A percentile compares a stretch with the other conserved stretches of the same genome.
phyloP scores from a whole-genome alignment of 2,329 filamentous ascomycete species.

The Aaosphaeria arxii region DNA sequence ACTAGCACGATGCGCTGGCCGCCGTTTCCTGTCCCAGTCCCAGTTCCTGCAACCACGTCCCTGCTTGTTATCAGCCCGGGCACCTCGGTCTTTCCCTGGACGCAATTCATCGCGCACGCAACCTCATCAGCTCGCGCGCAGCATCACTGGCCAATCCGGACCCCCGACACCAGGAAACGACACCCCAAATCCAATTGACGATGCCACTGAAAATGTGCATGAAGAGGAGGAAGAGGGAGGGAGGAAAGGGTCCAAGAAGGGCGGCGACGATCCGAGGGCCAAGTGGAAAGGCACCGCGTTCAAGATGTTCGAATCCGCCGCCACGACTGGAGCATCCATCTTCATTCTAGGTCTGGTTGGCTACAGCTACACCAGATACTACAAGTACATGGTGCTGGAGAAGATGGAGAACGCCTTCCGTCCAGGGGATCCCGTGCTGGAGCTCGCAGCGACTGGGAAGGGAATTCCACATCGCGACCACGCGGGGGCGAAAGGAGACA shows the following conservation, averaged over 20 bases:
- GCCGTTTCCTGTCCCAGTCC: constrained; percentile 14
- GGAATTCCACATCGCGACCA: constrained; percentile 28
- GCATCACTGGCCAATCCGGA: constrained; percentile 33
- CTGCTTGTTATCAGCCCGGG: constrained; percentile 23
- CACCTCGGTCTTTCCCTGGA: constrained; percentile 6
- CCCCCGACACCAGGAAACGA: constrained; percentile 36
- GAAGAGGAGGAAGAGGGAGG: not conserved
- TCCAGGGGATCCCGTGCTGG: constrained; percentile 86
- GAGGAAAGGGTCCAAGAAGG: constrained; percentile 2
- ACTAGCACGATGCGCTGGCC: constrained; percentile 13
- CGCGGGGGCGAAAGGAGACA: constrained; percentile 4
- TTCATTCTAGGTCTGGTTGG: constrained; percentile 46
- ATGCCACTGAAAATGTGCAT: constrained; percentile 23
- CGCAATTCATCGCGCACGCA: too few species aligned
- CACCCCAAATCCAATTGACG: constrained; percentile 36
- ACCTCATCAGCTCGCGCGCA: constrained; percentile 11
- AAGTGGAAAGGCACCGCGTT: constrained; percentile 42
- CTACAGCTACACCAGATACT: constrained; percentile 53
- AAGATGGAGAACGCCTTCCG: constrained; percentile 93
- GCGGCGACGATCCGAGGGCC: constrained; percentile 6
- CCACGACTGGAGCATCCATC: constrained; percentile 51
- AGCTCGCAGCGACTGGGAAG: constrained; percentile 50
- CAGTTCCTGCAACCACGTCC: constrained; percentile 9
- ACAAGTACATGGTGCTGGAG: constrained; percentile 85
- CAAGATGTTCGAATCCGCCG: constrained; percentile 52